phyloP scores from a whole-genome alignment of 139 green algal species.

The Closterium sp. region DNA sequence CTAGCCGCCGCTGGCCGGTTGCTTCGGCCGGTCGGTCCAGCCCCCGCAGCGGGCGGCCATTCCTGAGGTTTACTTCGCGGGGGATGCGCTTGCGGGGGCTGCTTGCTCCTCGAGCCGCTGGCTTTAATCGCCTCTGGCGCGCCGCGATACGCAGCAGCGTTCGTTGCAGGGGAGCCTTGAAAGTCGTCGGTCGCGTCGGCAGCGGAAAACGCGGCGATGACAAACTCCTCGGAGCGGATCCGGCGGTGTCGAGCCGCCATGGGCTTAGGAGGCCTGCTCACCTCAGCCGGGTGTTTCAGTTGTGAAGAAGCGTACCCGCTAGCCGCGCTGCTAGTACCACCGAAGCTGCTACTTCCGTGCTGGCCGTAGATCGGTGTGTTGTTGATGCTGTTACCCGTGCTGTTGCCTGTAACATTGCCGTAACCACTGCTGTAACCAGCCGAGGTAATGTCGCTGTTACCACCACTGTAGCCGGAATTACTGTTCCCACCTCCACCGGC shows the following conservation, averaged over 20 bases:
- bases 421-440: not conserved
- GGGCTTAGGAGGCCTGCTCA: not conserved
- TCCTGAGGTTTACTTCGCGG: not conserved
- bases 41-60: not conserved
- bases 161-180: not conserved
- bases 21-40: not conserved
- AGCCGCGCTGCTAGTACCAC: not conserved
- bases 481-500: not conserved
- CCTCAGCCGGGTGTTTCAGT: not conserved
- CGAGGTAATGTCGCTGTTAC: not conserved
- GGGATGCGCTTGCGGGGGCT: not conserved
- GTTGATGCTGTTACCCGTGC: not conserved
- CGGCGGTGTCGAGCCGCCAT: not conserved
- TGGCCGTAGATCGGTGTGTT: not conserved
- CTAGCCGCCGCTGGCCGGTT: not conserved
- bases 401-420: not conserved
- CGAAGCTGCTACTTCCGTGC: not conserved
- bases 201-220: not conserved
- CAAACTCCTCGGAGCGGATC: slow-evolving; percentile 2
- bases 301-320: not conserved
- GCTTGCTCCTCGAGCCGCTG: not conserved
- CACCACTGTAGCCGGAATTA: not conserved
- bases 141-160: not conserved
- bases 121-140: not conserved
- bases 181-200: not conserved